A percentile compares a stretch with the other conserved stretches of the same genome.
Evolutionary conservation across 345 rosid species (phyloP).

Genomic region (Noccaea caerulescens): DNA sequence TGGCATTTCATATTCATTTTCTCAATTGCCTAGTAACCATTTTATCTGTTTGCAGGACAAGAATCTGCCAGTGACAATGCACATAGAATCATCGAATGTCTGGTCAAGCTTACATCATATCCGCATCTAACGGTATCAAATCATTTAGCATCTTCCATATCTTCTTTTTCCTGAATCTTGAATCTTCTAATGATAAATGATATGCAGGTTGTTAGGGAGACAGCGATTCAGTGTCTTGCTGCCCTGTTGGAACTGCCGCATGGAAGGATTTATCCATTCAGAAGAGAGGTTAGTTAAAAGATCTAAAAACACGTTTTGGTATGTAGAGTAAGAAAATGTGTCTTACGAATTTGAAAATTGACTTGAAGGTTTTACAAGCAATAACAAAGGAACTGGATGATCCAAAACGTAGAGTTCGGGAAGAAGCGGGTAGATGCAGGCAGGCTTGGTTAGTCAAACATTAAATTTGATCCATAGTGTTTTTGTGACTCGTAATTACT

Average conservation of each 20-base stretch:
- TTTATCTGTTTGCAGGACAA: slow-evolving; percentile 54
- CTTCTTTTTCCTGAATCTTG: slow-evolving; percentile 3
- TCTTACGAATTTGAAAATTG: slow-evolving; percentile 2
- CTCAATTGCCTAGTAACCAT: not conserved
- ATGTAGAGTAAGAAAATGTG: slow-evolving; percentile 8
- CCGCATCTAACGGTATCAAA: slow-evolving; percentile 71
- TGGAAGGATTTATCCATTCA: slow-evolving; percentile 71
- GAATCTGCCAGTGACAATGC: slow-evolving; percentile 66
- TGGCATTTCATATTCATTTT: not conserved
- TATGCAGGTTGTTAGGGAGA: slow-evolving; percentile 80
- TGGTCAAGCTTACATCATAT: slow-evolving; percentile 56
- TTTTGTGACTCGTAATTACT: not conserved
- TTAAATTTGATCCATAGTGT: not conserved
- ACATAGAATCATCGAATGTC: slow-evolving; percentile 58
- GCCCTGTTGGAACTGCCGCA: slow-evolving; percentile 73
- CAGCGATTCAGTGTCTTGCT: slow-evolving; percentile 81
- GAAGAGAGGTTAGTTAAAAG: slow-evolving; percentile 60
- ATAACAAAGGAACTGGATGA: slow-evolving; percentile 71
- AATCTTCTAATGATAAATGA: not conserved
- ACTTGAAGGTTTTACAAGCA: slow-evolving; percentile 61
- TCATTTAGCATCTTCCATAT: not conserved
- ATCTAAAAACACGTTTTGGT: not conserved
- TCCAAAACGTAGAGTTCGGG: slow-evolving; percentile 80
- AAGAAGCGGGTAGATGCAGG: slow-evolving; percentile 79
- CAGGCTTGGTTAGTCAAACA: slow-evolving; percentile 68